Base-by-base conservation (phyloP, 106 monocot genomes). In the Acanthochlamys bracteata region DNA sequence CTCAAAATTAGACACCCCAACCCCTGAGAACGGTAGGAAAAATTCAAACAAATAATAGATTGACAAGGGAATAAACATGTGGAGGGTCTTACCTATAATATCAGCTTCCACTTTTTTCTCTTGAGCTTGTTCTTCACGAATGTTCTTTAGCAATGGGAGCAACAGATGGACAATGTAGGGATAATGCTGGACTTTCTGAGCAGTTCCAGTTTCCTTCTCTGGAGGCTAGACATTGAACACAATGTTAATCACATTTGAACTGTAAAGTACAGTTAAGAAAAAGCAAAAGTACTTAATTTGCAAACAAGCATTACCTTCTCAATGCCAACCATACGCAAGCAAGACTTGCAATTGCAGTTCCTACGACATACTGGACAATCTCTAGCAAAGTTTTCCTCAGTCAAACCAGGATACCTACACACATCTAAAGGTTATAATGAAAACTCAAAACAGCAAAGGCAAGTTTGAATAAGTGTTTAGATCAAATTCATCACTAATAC, bases 331-430 rank as follows among this genome's bases (percentile, higher is more conserved):
- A 69, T 79, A 11, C 79, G 79, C 4, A 79, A 74, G 53, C 79
- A 79, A 16, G 60, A 58, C 39, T 79, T 79, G 42, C 79, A 79
- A 60, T 79, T 79, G 70, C 79, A 79, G 60, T 70, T 69, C n/a
- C 70, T 65, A 15, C 61, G 53, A 24, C 79, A 79, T 20, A 70
- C 14, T 24, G 79, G 79, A 42, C 79, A 79, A 10, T 43, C 53
- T 55, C 19, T 25, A 0, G 58, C 74, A 70, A 79, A 46, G 11
- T 79, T 74, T 25, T 39, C 41, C 41, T 59, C 33, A 3, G 65
- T 43, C 13, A 74, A 56, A 7, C 55, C 43, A 46, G 79, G 79
- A 62, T 79, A 79, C 79, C 79, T 79, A 42, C n/a, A 43, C 46
- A 47, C 4, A 64, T 43, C 19, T 21, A 60, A 24, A 7, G 12